A percentile compares a stretch with the other conserved stretches of the same genome.
phyloP scores from a whole-genome alignment of 2,329 filamentous ascomycete genomes.

The Akanthomyces uredinophilus region DNA sequence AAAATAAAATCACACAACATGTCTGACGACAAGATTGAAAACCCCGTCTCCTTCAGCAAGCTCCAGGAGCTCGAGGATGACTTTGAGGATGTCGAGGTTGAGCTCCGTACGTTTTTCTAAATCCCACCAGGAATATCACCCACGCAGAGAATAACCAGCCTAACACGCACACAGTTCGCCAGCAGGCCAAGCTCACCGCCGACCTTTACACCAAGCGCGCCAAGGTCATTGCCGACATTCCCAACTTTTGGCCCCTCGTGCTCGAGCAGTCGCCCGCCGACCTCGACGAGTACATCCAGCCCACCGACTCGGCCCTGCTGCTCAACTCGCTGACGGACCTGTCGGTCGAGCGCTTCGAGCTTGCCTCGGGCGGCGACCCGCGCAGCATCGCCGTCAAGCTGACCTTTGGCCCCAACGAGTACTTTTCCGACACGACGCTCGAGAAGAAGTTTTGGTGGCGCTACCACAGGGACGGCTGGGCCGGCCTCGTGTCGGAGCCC shows the following conservation, averaged over 20 bases:
- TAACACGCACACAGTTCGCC: constrained; percentile 52
- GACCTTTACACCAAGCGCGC: constrained; percentile 74
- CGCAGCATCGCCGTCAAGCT: constrained; percentile 73
- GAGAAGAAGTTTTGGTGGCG: constrained; percentile 94
- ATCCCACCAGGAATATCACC: not conserved
- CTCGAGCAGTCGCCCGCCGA: constrained; percentile 81
- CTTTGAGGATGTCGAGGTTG: constrained; percentile 76
- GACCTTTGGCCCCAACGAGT: constrained; percentile 74
- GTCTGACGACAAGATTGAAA: constrained; percentile 25
- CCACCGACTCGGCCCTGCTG: constrained; percentile 70
- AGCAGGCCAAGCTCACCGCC: constrained; percentile 62
- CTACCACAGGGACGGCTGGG: constrained; percentile 60
- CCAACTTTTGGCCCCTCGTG: constrained; percentile 92
- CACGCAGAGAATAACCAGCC: not conserved
- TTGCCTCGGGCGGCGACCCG: constrained; percentile 67
- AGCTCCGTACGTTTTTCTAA: constrained; percentile 60
- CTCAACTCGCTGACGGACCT: constrained; percentile 62
- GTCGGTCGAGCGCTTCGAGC: constrained; percentile 74
- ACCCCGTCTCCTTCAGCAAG: constrained; percentile 63
- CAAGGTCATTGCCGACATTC: constrained; percentile 64
- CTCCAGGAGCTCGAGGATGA: constrained; percentile 75
- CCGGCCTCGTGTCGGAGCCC: constrained; percentile 80
- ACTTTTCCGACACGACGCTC: constrained; percentile 71
- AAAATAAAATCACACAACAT: not conserved
- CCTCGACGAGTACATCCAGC: constrained; percentile 82